Percentiles rank a stretch among this genome's conserved stretches.
Evolutionary conservation across 108 stramenopile species (phyloP).

Genomic region (Cyclotella kingstonii): DNA sequence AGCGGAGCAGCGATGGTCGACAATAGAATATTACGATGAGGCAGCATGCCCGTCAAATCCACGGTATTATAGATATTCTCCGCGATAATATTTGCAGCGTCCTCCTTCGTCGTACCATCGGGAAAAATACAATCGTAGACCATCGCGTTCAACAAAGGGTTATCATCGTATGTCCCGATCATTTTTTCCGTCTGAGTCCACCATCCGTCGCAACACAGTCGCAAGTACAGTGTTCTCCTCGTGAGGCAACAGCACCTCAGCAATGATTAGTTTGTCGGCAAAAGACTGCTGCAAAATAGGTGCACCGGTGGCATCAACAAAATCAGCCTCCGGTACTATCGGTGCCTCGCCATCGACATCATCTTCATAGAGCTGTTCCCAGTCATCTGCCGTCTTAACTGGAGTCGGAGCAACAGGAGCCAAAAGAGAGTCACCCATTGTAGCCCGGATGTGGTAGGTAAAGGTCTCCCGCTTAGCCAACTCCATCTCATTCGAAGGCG

Average conservation of each 20-base stretch:
- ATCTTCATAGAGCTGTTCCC: too few relatives aligned
- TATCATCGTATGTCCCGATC: constrained; percentile 29
- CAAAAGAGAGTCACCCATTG: constrained; percentile 2
- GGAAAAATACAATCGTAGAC: constrained; percentile 45
- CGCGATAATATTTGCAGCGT: constrained; percentile 59
- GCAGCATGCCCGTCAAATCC: constrained; percentile 33
- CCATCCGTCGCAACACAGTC: constrained; percentile 27
- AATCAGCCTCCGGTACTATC: constrained; percentile 26
- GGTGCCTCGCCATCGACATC: constrained; percentile 10
- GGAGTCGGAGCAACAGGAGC: too few relatives aligned
- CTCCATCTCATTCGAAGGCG: too few relatives aligned
- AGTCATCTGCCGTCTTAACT: background rate
- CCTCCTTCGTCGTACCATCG: constrained; percentile 48
- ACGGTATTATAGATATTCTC: constrained; percentile 41
- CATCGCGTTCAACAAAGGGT: constrained; percentile 42
- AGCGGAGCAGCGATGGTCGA: too few relatives aligned
- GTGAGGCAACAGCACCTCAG: constrained; percentile 37
- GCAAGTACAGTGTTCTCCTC: constrained; percentile 12
- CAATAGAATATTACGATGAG: too few relatives aligned
- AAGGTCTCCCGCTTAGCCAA: background rate
- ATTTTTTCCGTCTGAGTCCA: constrained; percentile 29
- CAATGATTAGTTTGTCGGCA: constrained; percentile 39
- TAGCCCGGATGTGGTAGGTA: constrained; percentile 7
- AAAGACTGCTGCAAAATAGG: constrained; percentile 13
- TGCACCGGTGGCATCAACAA: constrained; percentile 20